Evolutionary conservation across 495 filamentous ascomycete species (phyloP).

Genomic region (Aspergillus conjunctus): DNA sequence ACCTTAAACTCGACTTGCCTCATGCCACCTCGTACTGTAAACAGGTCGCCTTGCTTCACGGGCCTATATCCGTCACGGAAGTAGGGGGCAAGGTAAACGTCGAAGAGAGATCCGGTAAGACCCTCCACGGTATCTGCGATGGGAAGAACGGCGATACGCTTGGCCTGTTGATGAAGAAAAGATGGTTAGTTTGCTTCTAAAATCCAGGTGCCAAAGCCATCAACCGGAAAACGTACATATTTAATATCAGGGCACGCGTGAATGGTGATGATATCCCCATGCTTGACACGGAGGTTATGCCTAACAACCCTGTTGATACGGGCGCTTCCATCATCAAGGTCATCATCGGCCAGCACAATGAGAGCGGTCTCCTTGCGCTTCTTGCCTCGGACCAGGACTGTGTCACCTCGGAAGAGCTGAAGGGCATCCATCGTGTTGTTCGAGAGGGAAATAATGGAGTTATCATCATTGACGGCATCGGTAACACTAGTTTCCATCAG

Average conservation of each 20-base stretch:
- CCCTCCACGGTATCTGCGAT: constrained; percentile 98
- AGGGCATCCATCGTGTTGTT: constrained; percentile 99
- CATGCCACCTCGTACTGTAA: constrained; percentile 97
- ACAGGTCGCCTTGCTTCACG: constrained; percentile 93
- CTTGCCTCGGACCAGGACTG: constrained; percentile 97
- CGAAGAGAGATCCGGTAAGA: constrained; percentile 94
- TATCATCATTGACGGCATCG: constrained; percentile 98
- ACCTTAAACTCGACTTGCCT: constrained; percentile 99
- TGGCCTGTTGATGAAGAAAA: constrained; percentile 62
- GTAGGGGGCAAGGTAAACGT: constrained; percentile 98
- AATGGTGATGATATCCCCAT: constrained; percentile 94
- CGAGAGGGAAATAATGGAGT: constrained; percentile 97
- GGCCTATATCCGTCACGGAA: constrained; percentile 99
- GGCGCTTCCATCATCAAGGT: constrained; percentile 94
- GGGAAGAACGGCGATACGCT: constrained; percentile 97
- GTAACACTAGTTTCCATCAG: constrained; percentile 69
- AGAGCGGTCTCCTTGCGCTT: constrained; percentile 99
- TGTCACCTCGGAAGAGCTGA: constrained; percentile 97
- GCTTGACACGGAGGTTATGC: constrained; percentile 97
- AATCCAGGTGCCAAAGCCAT: too few species aligned
- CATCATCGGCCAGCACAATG: constrained; percentile 96
- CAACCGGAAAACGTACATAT: constrained; percentile 71
- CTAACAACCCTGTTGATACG: constrained; percentile 97
- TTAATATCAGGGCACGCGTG: constrained; percentile 99
- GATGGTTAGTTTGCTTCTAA: constrained; percentile 20